These are phyloP conservation scores for Corniculantispora saksenae DNA, from an alignment of 2,329 filamentous ascomycete species.

Conservation along the genomic window DNA sequence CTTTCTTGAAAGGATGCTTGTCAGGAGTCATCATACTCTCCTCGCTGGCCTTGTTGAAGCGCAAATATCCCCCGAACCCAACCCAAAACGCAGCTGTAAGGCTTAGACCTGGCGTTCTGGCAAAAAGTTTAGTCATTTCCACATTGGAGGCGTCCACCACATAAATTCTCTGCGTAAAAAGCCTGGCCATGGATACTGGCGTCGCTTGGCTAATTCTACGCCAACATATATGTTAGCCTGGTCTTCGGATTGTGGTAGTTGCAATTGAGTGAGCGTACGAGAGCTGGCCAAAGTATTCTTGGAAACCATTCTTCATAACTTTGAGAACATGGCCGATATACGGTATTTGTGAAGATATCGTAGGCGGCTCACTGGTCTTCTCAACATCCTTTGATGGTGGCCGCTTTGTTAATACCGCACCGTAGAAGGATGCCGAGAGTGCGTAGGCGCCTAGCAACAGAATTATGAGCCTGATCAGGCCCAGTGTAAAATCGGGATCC, in stretches of 20 bases:
- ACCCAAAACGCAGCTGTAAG: conserved; percentile 15
- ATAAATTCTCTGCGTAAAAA: conserved; percentile 11
- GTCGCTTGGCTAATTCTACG: conserved; percentile 11
- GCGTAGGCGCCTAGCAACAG: conserved; percentile 2
- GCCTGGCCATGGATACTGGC: not conserved
- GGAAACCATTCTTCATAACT: conserved; percentile 12
- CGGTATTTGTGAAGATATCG: conserved; percentile 11
- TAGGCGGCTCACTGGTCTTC: conserved; percentile 5
- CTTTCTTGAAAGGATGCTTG: conserved; percentile 16
- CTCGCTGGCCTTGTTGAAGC: conserved; percentile 16
- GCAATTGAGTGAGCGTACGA: not conserved
- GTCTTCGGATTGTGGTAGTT: not conserved
- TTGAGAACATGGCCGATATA: conserved; percentile 6
- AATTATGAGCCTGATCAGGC: conserved; percentile 4
- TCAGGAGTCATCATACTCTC: conserved; percentile 16
- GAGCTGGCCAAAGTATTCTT: conserved; percentile 16
- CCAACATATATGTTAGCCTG: not conserved
- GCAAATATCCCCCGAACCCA: conserved; percentile 13
- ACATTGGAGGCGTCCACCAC: conserved; percentile 11
- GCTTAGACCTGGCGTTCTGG: conserved; percentile 8
- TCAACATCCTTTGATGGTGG: not conserved
- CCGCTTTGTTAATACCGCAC: not conserved
- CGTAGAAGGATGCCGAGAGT: not conserved
- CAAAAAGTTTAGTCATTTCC: conserved; percentile 18
- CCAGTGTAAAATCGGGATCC: conserved; percentile 3